phyloP scores from a whole-genome alignment of 345 rosid species.

The Corymbia maculata region DNA sequence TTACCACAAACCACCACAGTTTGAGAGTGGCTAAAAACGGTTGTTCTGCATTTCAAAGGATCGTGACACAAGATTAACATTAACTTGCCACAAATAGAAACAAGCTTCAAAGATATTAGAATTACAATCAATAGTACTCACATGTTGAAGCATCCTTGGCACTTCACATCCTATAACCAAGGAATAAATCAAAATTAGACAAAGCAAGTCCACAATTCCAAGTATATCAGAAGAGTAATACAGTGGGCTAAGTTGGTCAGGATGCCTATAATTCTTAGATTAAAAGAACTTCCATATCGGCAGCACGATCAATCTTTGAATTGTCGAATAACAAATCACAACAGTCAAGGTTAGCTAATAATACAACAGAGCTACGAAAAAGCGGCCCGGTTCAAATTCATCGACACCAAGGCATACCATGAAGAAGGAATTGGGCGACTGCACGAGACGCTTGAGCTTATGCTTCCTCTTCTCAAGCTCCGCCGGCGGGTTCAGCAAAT shows the following conservation, averaged over 20 bases:
- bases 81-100: background rate
- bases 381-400: background rate
- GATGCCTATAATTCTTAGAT: background rate
- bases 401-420: constrained; percentile 23
- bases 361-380: background rate
- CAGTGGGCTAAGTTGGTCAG: background rate
- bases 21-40: constrained; percentile 75
- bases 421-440: constrained; percentile 64
- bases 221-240: background rate
- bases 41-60: constrained; percentile 26
- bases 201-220: background rate
- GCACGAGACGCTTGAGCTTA: constrained; percentile 78
- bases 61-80: background rate
- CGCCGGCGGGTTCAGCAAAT: constrained; percentile 62
- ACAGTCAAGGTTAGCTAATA: background rate
- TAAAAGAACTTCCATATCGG: background rate
- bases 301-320: background rate
- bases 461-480: constrained; percentile 82
- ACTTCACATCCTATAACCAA: constrained; percentile 54
- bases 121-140: constrained; percentile 1
- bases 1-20: constrained; percentile 65
- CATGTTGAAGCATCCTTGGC: constrained; percentile 79
- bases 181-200: background rate
- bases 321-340: background rate
- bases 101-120: background rate